Conservation (phyloP, 805 yeast species). For the Candida maltosa region DNA sequence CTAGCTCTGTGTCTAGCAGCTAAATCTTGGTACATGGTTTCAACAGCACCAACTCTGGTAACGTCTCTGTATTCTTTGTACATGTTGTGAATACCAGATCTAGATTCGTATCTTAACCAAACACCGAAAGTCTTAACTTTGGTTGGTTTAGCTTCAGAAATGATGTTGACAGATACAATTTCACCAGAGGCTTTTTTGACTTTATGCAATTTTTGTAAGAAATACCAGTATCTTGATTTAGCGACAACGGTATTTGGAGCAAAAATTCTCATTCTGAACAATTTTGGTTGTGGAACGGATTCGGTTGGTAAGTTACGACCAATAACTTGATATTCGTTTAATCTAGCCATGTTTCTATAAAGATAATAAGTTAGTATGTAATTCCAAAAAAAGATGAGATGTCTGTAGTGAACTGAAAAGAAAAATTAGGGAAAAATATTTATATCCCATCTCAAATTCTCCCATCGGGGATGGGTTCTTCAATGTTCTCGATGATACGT, state of each 20-base stretch:
- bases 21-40: conserved; percentile 97
- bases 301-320: conserved; percentile 99
- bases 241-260: conserved; percentile 99
- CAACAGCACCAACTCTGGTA: conserved; percentile 98
- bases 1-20: conserved; percentile 99
- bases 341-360: conserved; percentile 76
- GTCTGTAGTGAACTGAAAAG: too few relatives aligned
- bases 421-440: too few relatives aligned
- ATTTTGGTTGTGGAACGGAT: conserved; percentile 98
- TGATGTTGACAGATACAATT: conserved; percentile 87
- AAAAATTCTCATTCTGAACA: conserved; percentile 99
- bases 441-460: too few relatives aligned
- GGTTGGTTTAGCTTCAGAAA: conserved; percentile 95
- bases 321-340: conserved; percentile 98
- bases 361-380: conserved; percentile 19
- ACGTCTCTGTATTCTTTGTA: conserved; percentile 99
- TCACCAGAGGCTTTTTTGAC: conserved; percentile 99
- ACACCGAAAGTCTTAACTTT: conserved; percentile 99
- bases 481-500: too few relatives aligned
- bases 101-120: conserved; percentile 99
- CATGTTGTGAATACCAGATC: conserved; percentile 99
- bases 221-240: conserved; percentile 99
- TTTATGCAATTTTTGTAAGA: conserved; percentile 98
- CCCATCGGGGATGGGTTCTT: too few relatives aligned
- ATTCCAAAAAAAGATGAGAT: too few relatives aligned